A percentile compares a stretch with the other conserved stretches of the same genome.
These are phyloP conservation scores for Zymoseptoria passerinii DNA, from an alignment of 2,329 filamentous ascomycete species.

Conservation along the genomic window DNA sequence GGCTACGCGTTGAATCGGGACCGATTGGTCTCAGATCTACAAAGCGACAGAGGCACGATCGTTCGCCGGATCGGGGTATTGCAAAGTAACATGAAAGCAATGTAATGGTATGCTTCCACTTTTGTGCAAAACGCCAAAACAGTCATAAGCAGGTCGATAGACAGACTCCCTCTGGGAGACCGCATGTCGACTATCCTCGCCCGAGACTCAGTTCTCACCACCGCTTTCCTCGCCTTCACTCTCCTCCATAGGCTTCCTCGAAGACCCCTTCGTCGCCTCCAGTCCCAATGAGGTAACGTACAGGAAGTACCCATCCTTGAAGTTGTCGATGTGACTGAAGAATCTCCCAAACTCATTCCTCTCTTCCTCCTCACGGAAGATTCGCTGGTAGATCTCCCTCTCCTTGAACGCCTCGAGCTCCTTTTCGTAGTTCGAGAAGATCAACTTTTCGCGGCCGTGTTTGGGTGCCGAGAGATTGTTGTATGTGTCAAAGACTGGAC, in stretches of 20 bases:
- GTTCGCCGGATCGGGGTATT: no score
- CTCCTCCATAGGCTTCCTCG: conserved; percentile 10
- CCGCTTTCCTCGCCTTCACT: conserved; percentile 4
- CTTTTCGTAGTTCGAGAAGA: conserved; percentile 69
- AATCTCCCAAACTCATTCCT: conserved; percentile 57
- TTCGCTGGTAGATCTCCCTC: conserved; percentile 80
- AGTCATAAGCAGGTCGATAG: no score
- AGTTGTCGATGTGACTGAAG: conserved; percentile 45
- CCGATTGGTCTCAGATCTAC: no score
- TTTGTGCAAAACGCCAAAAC: no score
- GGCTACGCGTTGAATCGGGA: neutral
- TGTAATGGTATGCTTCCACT: no score
- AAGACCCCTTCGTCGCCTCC: conserved; percentile 33
- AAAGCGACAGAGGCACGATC: no score
- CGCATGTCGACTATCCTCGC: no score
- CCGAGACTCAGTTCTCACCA: neutral
- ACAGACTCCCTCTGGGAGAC: no score
- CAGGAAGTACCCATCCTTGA: conserved; percentile 41
- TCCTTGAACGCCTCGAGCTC: conserved; percentile 86
- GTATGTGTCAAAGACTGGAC: conserved; percentile 85
- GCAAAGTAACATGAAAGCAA: no score
- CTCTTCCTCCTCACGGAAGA: conserved; percentile 82
- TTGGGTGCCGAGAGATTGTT: conserved; percentile 62
- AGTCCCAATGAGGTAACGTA: conserved; percentile 44
- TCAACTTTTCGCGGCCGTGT: conserved; percentile 59